Evolutionary conservation across 768 basidiomycete genomes (phyloP), one percentile per base, ranked within the genome.

Genomic region (Phanerochaete sordida): DNA sequence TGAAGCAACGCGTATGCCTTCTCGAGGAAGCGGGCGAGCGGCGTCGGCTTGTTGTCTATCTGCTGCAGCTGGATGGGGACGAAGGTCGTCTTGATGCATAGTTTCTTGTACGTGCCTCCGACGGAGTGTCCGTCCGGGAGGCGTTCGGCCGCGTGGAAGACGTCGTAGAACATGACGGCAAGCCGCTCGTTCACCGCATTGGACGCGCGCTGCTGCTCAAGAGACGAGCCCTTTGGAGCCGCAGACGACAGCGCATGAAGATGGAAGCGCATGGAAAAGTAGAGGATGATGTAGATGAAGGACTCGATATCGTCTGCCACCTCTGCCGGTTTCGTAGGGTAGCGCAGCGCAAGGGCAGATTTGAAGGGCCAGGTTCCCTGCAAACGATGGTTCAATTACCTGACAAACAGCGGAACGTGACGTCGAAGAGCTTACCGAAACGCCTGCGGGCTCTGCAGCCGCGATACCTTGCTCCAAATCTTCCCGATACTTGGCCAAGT

Each of bases 301-400:
- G 64, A 58, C 39, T 68, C 66, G 19, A 68, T 51, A 30, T 68
- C 66, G 37, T 68, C 66, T 12, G 55, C 44, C 0, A 64, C 24
- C 24, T 48, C 49, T 11, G 45, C 37, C 1, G 55, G 47, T 26
- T 52, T 51, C 30, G 37, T n/a, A 1, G 62, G 64, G 24, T 63
- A 39, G 15, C 51, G 3, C 1, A 65, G 57, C 0, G 55, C 47
- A 2, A 24, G 24, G 1, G 61, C 54, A 3, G 68, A 64, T 57
- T 61, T 59, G 62, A 59, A 69, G 16, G 39, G 33, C 65, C 63
- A 66, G 1, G 67, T 66, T 11, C 67, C 67, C 67, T 68, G 28
- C 16, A 1, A 3, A 16, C 4, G 26, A 49, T 3, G 12, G 3
- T 9, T 54, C 24, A 24, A 30, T 24, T 45, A 3, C 39, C 19